Evolutionary conservation across 139 green algal species (phyloP), one percentile per base, ranked within the genome.

Genomic region (Raphidocelis subcapitata): DNA sequence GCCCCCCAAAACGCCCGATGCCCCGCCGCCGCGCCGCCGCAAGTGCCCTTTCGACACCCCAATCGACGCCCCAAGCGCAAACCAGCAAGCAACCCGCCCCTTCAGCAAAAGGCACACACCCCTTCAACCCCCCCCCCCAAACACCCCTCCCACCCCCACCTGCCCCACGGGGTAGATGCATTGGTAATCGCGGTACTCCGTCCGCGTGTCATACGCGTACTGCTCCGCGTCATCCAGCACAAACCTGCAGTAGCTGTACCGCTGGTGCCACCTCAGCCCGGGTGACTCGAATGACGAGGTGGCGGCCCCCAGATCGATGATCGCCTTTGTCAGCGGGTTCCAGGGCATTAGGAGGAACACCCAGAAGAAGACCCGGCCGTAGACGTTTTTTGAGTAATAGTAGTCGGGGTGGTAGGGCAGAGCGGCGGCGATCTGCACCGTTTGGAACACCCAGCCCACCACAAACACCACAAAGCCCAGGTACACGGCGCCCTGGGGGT

Each of bases 381-480:
- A 35, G 46, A 72, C 72, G n/a, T 63, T 78, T 2, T 47, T 36
- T 24, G 44, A 66, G 14, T 77, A 77, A 75, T 89, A 90, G 72
- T 77, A 86, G 46, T 82, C 69, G 33, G 84, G 74, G 10, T n/a
- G 72, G 76, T 90, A 97, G 18, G 88, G 92, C 59, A 92, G 80
- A 3, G 83, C 5, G 12, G 26, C 87, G 67, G 90, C 91, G 31
- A 83, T 60, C 0, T 89, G 67, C 8, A 88, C 76, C 5, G 56
- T 78, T 74, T 88, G 82, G 47, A 89, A 76, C 18, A 95, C 77
- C 83, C 89, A 95, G 15, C 90, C 93, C 65, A 96, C 56, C 62
- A 98, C 87, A 81, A 98, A 98, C 54, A 98, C 62, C 16, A 89
- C 70, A 72, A 98, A 98, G 62, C 94, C 95, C 12, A 94, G n/a